Evolutionary conservation across 495 filamentous ascomycete species (phyloP).

Genomic region (Hyaloscypha variabilis): DNA sequence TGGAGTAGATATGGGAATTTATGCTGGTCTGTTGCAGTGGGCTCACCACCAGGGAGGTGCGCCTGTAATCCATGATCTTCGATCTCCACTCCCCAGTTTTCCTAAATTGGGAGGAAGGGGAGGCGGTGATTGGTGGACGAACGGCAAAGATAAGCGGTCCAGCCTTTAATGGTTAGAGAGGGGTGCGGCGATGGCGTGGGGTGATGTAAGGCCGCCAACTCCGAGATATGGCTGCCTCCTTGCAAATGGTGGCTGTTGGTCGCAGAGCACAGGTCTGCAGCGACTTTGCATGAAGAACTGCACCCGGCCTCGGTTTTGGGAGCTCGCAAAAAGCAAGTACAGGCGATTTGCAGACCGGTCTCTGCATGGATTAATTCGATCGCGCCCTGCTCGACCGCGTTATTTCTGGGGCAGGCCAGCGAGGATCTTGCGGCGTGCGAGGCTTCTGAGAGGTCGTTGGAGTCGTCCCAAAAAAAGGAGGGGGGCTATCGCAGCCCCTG

Average conservation of each 20-base stretch:
- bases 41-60: slow-evolving; percentile 25
- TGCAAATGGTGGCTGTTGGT: slow-evolving; percentile 3
- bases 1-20: slow-evolving; percentile 31
- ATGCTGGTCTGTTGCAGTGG: slow-evolving; percentile 18
- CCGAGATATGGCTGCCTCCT: slow-evolving; percentile 8
- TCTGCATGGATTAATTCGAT: slow-evolving; percentile 4
- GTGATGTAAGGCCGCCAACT: slow-evolving; percentile 9
- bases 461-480: slow-evolving; percentile 14
- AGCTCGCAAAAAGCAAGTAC: slow-evolving; percentile 21
- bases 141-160: slow-evolving; percentile 21
- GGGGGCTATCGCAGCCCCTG: slow-evolving; percentile 24
- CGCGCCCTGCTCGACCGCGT: not conserved
- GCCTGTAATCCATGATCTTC: slow-evolving; percentile 29
- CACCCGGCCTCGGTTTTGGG: not conserved
- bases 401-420: slow-evolving; percentile 7
- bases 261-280: not conserved
- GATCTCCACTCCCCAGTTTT: slow-evolving; percentile 4
- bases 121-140: slow-evolving; percentile 20
- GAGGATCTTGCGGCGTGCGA: slow-evolving; percentile 10
- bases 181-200: slow-evolving; percentile 17
- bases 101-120: slow-evolving; percentile 3
- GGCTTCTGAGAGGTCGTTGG: not conserved
- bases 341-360: slow-evolving; percentile 14
- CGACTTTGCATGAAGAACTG: slow-evolving; percentile 11
- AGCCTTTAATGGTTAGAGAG: slow-evolving; percentile 8